Evolutionary conservation across 1,284 basidiomycete species (phyloP), one percentile per base, ranked within the genome.

Genomic region (Mycena citricolor): DNA sequence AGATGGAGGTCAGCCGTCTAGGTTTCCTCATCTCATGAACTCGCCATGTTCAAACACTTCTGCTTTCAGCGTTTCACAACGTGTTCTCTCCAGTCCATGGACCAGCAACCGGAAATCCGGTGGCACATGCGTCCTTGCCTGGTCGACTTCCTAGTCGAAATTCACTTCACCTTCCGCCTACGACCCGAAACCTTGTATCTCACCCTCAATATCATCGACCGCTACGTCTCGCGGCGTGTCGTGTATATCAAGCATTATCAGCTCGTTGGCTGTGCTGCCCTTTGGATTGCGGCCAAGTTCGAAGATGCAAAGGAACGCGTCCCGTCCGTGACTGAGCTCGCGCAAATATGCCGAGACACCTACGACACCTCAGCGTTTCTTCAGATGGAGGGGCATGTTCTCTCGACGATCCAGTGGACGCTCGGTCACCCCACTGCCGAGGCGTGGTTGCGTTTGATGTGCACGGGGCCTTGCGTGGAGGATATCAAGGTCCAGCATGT

Each of bases 211-310:
- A 95, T 99, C 63, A 86, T 99, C 65, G 97, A 99, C 69, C 93
- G 97, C 57, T 99, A 99, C 68, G 92, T 99, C 22, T 98, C 97
- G 40, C 93, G 94, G 57, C 90, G 97, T 33, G 89, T 99, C 56
- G 97, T 99, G 43, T 98, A 94, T 73, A 94, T 94, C 74, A 97
- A 97, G 68, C 97, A 99, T 70, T 99, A 98, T 66, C 97, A 99
- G 64, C 88, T 99, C 39, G 95, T 99, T 41, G 97, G 97, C 24
- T 99, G 97, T 61, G 92, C 95, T 11, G 94, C 97, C 16, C 78
- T 99, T 4, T 95, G 95, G 93, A 98, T 99, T 57, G 97, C 97
- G 5, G 90, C 97, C 59, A 99, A 99, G 70, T 99, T 97, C 60
- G 97, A 99, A 69, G 97, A 99, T 62, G 88, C 94, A 31, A 99